Evolutionary conservation across 176 grass and related monocot species (phyloP), one percentile per base, ranked within the genome.

Genomic region (Avena sativa): DNA sequence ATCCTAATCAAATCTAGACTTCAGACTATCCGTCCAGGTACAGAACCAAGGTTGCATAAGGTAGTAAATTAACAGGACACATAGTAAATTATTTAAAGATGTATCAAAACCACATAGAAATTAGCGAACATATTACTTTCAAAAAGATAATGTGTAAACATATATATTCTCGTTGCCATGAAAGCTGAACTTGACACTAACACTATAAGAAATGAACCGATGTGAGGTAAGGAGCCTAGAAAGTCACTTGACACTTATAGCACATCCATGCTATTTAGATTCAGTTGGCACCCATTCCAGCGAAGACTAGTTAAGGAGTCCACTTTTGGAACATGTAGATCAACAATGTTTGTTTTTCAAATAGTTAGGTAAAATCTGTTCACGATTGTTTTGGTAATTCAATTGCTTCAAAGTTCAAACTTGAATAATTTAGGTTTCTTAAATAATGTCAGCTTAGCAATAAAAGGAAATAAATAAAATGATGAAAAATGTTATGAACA

Each of bases 391-490:
- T 48, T 71, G 19, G 6, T 12, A 9, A 48, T 57, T 65, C 6
- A 8, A 10, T 25, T 69, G 9, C 52, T 12, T 82, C 66, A 2
- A 51, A 44, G 43, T 8, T 82, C 49, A 2, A 51, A 44, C n/a
- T 80, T 74, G 12, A 50, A 21, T 4, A 34, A 75, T 52, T 51
- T 12, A 15, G 25, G 70, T n/a, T 71, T 26, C 14, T 66, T 58
- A 65, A 78, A 32, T 19, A 72, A 71, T 13, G 3, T 4, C 13
- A 0, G 17, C 38, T 36, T 48, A 86, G 74, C 38, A 77, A 12
- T 56, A 69, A 44, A 80, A 32, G 17, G 67, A 80, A 79, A 55
- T 28, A n/a, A 83, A 61, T 4, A 78, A 78, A 43, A 88, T 43
- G 32, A 11, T 75, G 28, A 21, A 7, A 89, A 30, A 52, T 71